Evolutionary conservation across 805 yeast genomes (phyloP), one percentile per base, ranked within the genome.

Genomic region (Lachancea thermotolerans): DNA sequence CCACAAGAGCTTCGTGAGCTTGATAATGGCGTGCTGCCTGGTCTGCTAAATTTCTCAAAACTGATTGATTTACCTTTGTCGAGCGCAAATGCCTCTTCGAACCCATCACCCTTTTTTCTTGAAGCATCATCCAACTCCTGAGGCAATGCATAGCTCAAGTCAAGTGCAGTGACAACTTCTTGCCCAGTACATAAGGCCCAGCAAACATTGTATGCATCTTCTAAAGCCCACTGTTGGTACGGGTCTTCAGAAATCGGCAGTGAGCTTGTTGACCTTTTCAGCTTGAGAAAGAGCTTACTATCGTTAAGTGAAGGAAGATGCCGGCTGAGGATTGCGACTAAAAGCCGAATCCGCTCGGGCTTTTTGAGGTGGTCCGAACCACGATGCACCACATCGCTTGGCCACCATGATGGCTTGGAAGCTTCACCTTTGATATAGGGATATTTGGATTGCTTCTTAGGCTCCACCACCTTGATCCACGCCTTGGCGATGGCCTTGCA

Each of bases 281-380:
- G 37, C 25, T 52, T 54, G 1, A 49, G 46, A 9, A 59, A 30
- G 14, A 53, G 42, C 17, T 47, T 50, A 2, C 36, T 29, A 36
- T 49, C 39, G 32, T 46, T 37, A 12, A 46, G 16, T 2, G 37
- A 41, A 11, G 63, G 63, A 10, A 59, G 39, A 2, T 54, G 53
- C 15, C 50, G 35, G 10, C 45, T 18, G 11, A 57, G 33, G n/a
- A 79, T 67, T 10, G 64, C 50, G 29, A 73, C 62, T 56, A 85
- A 60, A 18, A 84, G 61, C 4, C 55, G 56, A 15, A 82, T 54
- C 44, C 93, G 65, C 53, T 79, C 82, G 1, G 63, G 65, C 56
- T 80, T 83, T 47, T 68, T 71, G 46, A 85, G 64, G 62, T 85
- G 91, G 57, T 83, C 91, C 0, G 91, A 91, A 55, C 84, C 90